Evolutionary conservation across 1,284 basidiomycete species (phyloP).

Genomic region (Cutaneotrichosporon sp.): DNA sequence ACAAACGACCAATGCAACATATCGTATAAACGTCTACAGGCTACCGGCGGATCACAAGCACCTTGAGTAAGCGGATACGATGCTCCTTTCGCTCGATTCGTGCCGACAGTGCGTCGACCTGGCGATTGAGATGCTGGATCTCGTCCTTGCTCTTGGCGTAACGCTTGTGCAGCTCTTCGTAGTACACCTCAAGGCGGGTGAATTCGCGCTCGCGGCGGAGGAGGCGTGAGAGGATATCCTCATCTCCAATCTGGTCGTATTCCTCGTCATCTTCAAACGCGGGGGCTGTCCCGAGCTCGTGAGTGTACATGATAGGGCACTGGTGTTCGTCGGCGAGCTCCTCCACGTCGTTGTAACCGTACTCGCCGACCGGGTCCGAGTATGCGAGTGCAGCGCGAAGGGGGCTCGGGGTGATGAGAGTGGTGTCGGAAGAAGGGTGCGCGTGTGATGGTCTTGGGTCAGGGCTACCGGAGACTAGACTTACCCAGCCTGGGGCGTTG

Average conservation of each 20-base stretch:
- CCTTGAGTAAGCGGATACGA: neutral
- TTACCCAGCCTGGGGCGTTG: slow-evolving; percentile 3
- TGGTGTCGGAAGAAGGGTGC: neutral
- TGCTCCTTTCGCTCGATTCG: slow-evolving; percentile 2
- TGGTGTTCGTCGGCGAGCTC: neutral
- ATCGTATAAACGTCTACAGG: neutral
- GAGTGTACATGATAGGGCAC: no score
- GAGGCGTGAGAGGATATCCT: slow-evolving; percentile 1
- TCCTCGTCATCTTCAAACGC: neutral
- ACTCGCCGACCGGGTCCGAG: neutral
- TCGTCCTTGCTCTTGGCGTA: slow-evolving; percentile 1
- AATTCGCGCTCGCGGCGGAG: slow-evolving; percentile 4
- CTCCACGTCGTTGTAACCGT: neutral
- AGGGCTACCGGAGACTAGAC: neutral
- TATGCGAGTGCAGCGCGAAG: neutral
- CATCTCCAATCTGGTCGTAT: neutral
- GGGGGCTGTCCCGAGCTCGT: neutral
- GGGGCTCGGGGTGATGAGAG: neutral
- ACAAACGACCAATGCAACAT: no score
- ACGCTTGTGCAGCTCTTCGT: slow-evolving; percentile 3
- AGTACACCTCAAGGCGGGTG: slow-evolving; percentile 1
- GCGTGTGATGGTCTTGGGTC: neutral
- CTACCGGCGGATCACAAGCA: neutral
- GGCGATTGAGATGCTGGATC: neutral
- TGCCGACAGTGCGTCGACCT: neutral